Evolutionary conservation across 345 rosid genomes (phyloP), one percentile per base, ranked within the genome.

Genomic region (Sonneratia caseolaris): DNA sequence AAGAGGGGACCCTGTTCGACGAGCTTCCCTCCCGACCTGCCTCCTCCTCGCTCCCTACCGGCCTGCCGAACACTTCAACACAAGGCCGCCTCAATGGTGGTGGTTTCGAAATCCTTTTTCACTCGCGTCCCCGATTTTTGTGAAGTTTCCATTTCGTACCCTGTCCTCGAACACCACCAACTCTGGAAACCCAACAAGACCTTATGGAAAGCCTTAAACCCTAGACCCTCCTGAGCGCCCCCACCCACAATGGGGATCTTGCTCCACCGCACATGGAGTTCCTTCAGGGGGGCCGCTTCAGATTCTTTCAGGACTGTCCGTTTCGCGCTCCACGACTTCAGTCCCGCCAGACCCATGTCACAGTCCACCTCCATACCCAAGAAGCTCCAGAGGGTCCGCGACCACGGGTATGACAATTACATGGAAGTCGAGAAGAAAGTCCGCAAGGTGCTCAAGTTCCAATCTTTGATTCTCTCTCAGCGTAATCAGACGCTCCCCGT

Each of bases 381-480:
- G 68, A 96, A 91, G 35, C 94, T 88, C 68, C 80, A 74, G 3
- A 77, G 98, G 65, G 87, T 92, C 18, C 94, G 97, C 71, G 98
- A 96, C 78, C 97, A 91, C 49, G 97, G 89, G 80, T 96, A 65
- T 82, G 99, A 96, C 85, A 82, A 91, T 78, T 96, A 89, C 93
- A 92, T 96, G 98, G 99, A 92, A 79, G 73, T 92, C 73, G 94
- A 87, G 86, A 92, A 92, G 71, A 92, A 92, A 71, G 84, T 79
- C 53, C 91, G 98, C 8, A 89, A 86, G 74, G 91, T 92, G 73
- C 66, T 90, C n/a, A 92, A 89, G 68, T 88, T 95, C 75, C 94
- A 89, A 51, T 75, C 86, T 51, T 35, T 92, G 9, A 88, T 95
- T 35, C 89, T 90, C 71, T 87, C 92, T 37, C 98, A 89, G 12